Evolutionary conservation across 31 red algal species (phyloP), one percentile per base, ranked within the genome.

Genomic region (Asparagopsis taxiformis): DNA sequence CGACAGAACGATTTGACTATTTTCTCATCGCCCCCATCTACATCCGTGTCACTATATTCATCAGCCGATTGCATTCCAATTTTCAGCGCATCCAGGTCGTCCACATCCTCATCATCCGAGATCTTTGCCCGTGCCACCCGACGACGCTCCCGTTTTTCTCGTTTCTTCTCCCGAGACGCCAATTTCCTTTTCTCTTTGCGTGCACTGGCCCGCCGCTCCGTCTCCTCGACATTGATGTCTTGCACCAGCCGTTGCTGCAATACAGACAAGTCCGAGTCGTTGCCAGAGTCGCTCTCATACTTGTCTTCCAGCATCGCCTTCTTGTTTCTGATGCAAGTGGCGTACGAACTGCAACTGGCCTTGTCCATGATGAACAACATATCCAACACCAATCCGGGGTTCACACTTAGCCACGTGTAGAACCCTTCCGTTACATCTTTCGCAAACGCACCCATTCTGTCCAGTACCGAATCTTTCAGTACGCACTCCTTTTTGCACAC

Each of bases 361-460:
- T 79, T 88, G 34, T 88, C 84, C 73, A 79, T 79, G 9, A 44
- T 31, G 60, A 88, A 77, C 31, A 88, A 69, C 49, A 79, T 65
- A 57, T 88, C 84, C 24, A 77, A 28, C 32, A 62, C 43, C 25
- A 88, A 51, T 19, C 65, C 84, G 2, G 84, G 84, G 32, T 79
- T 77, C 35, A 79, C 46, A 51, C 34, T 13, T 3, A 88, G 35
- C 73, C 73, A 79, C 30, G 63, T 53, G 66, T 76, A 88, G 65
- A 88, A 88, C 15, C 21, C 55, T 13, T 44, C 72, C 17, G 74
- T 72, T 1, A 72, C 66, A 35, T 88, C 84, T 28, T 44, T 46
- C 30, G 55, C 84, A 49, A 88, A 77, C 13, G 25, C 51, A 17
- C 62, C 31, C 7, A 88, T 31, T 7, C 58, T 44, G 1, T 50